Conservation (phyloP, 768 basidiomycete genomes). For the Trametopsis cervina region DNA sequence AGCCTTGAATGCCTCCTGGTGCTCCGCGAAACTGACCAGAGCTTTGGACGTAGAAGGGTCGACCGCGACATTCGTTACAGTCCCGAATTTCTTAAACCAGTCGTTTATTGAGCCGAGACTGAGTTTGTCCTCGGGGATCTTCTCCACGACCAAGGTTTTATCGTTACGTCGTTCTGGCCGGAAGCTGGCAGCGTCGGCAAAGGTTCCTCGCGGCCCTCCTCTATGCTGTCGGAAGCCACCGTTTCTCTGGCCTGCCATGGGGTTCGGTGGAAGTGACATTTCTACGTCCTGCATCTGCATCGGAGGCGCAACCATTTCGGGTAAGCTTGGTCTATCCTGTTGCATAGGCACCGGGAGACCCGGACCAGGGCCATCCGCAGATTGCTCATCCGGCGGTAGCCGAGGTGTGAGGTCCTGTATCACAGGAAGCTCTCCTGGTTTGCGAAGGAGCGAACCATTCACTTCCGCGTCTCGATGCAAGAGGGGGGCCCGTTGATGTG, state of each 20-base stretch:
- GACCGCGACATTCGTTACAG: conserved; percentile 87
- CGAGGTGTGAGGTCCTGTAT: conserved; percentile 77
- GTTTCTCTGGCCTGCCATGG: conserved; percentile 9
- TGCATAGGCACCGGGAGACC: conserved; percentile 10
- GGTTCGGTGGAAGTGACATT: conserved; percentile 26
- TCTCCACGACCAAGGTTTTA: conserved; percentile 88
- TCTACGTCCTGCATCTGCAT: not conserved
- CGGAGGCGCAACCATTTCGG: not conserved
- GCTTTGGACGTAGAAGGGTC: conserved; percentile 72
- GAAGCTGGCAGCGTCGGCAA: conserved; percentile 62
- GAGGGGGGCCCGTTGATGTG: conserved; percentile 47
- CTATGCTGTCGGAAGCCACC: conserved; percentile 29
- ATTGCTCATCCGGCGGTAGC: conserved; percentile 27
- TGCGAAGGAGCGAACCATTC: conserved; percentile 31
- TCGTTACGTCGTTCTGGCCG: conserved; percentile 60
- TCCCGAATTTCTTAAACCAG: conserved; percentile 91
- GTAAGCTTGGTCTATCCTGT: conserved; percentile 17
- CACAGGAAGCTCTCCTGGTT: conserved; percentile 71
- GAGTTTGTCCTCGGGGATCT: conserved; percentile 83
- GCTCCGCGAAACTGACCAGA: conserved; percentile 78
- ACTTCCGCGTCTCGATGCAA: conserved; percentile 49
- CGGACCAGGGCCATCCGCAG: conserved; percentile 16
- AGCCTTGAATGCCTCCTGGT: conserved; percentile 79
- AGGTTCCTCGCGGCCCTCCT: conserved; percentile 46
- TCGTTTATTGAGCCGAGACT: conserved; percentile 70